These are phyloP conservation scores for Fusarium globosum DNA, from an alignment of 2,329 filamentous ascomycete species.

Conservation along the genomic window DNA sequence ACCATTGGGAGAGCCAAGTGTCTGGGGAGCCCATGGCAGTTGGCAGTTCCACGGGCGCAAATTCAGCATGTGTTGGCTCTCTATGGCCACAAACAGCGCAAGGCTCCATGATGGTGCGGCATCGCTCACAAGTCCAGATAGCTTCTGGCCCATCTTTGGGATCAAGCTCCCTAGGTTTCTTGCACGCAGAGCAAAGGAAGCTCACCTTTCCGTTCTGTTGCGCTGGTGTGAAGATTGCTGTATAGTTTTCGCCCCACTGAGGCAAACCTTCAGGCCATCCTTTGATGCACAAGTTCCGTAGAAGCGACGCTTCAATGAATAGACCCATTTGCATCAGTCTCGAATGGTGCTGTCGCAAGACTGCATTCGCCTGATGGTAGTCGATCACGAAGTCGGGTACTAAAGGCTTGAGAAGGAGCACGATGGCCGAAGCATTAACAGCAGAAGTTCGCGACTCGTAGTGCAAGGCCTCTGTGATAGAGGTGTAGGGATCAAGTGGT, in stretches of 20 bases:
- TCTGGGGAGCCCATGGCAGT: conserved; percentile 41
- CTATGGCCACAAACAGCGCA: conserved; percentile 70
- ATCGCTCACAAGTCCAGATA: conserved; percentile 70
- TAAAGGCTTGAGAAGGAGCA: conserved; percentile 69
- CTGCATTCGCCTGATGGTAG: conserved; percentile 63
- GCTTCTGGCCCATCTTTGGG: conserved; percentile 56
- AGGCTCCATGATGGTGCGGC: conserved; percentile 62
- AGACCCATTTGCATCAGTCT: conserved; percentile 69
- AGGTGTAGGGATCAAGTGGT: conserved; percentile 66
- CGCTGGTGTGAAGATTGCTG: conserved; percentile 63
- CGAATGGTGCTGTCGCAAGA: conserved; percentile 69
- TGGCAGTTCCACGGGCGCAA: conserved; percentile 48
- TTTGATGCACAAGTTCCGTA: conserved; percentile 70
- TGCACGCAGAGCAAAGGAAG: conserved; percentile 66
- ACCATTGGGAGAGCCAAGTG: conserved; percentile 62
- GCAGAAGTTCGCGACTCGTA: conserved; percentile 68
- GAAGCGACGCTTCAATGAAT: conserved; percentile 69
- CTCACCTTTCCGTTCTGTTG: conserved; percentile 66
- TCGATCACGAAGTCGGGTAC: conserved; percentile 67
- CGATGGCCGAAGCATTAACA: conserved; percentile 69
- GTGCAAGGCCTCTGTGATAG: conserved; percentile 64
- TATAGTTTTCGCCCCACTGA: conserved; percentile 66
- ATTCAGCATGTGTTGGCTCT: conserved; percentile 58
- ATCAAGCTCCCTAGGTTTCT: conserved; percentile 66
- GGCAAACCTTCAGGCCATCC: conserved; percentile 65